phyloP scores from a whole-genome alignment of 495 filamentous ascomycete genomes.

The Chaetomium tenue region DNA sequence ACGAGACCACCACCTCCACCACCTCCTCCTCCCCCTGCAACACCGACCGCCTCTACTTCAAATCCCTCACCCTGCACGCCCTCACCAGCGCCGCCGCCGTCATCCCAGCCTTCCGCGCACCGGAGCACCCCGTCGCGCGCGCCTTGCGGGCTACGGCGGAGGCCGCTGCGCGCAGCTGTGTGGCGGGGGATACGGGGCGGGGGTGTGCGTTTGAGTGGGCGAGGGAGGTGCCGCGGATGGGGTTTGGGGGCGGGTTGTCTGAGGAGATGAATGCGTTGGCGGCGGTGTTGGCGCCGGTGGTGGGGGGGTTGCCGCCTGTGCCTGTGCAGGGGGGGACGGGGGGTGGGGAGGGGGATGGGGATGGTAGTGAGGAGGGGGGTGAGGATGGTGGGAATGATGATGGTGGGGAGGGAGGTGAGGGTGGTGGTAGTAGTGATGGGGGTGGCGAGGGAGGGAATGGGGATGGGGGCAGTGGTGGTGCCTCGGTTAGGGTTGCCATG shows the following conservation, averaged over 20 bases:
- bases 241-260: no score
- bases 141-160: slow-evolving; percentile 59
- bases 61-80: slow-evolving; percentile 74
- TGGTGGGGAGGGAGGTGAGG: not conserved
- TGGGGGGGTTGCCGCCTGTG: not conserved
- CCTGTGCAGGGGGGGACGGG: not conserved
- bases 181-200: slow-evolving; percentile 42
- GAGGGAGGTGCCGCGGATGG: not conserved
- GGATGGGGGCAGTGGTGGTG: not conserved
- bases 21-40: no score
- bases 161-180: slow-evolving; percentile 68
- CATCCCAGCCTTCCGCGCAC: slow-evolving; percentile 59
- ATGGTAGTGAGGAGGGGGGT: not conserved
- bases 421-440: not conserved
- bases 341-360: not conserved
- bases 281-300: not conserved
- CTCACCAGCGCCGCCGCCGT: slow-evolving; percentile 65
- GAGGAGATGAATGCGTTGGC: slow-evolving; percentile 4
- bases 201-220: slow-evolving; percentile 58
- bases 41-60: slow-evolving; percentile 71
- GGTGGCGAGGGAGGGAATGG: not conserved
- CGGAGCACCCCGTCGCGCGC: slow-evolving; percentile 51
- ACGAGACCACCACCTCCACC: slow-evolving; percentile 61
- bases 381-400: not conserved
- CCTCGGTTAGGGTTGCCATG: not conserved